Conservation (phyloP, 257 asterid species). For the Asclepias syriaca region DNA sequence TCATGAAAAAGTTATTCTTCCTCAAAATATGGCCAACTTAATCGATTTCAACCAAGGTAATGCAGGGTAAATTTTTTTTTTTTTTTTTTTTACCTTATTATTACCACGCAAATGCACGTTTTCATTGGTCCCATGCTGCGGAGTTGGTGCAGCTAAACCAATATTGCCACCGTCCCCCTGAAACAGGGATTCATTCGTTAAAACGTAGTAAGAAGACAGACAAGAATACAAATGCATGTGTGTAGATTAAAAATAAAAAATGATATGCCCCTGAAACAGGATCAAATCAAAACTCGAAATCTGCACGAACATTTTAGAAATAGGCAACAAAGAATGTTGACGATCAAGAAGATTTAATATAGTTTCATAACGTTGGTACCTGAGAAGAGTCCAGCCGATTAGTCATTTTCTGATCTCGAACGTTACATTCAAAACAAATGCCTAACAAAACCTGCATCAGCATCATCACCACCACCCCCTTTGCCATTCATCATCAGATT, state of each 20-base stretch:
- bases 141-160: conserved; percentile 30
- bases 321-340: not conserved
- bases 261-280: not conserved
- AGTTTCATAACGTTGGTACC: conserved; percentile 22
- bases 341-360: conserved; percentile 6
- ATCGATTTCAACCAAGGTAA: not conserved
- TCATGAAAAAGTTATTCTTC: not conserved
- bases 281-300: conserved; percentile 3
- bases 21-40: not conserved
- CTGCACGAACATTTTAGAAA: not conserved
- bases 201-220: not conserved
- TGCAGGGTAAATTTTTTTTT: not conserved
- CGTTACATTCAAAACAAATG: conserved; percentile 27
- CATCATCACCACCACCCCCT: conserved; percentile 14
- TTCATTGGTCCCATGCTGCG: conserved; percentile 38
- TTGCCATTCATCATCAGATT: conserved; percentile 22
- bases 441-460: conserved; percentile 41
- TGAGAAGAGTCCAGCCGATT: conserved; percentile 44
- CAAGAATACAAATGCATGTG: not conserved
- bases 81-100: conserved; percentile 48
- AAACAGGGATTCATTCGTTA: conserved; percentile 11
- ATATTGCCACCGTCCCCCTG: conserved; percentile 55
- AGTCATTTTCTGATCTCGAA: conserved; percentile 38
- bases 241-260: not conserved
- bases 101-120: conserved; percentile 39